Conservation (phyloP, 2,329 filamentous ascomycete species). For the Penicillium sumatraense region DNA sequence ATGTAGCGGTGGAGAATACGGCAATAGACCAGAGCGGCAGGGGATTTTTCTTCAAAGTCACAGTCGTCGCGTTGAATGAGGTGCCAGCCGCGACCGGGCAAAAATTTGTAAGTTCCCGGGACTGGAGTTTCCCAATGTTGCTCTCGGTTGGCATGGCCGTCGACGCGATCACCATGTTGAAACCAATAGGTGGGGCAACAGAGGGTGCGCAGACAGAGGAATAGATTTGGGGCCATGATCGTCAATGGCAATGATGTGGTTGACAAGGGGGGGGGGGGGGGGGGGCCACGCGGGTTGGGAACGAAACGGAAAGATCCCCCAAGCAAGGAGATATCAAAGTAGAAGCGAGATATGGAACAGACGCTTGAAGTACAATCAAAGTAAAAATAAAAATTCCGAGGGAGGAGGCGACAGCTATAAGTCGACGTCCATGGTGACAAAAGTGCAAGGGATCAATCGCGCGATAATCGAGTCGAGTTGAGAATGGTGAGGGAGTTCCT, state of each 20-base stretch:
- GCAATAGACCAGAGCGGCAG: slow-evolving; percentile 51
- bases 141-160: slow-evolving; percentile 45
- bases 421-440: slow-evolving; percentile 37
- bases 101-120: slow-evolving; percentile 55
- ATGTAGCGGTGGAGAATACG: slow-evolving; percentile 55
- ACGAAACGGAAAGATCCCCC: not conserved
- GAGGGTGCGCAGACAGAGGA: slow-evolving; percentile 53
- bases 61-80: slow-evolving; percentile 47
- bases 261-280: slow-evolving; percentile 4
- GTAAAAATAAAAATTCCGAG: slow-evolving; percentile 12
- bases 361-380: slow-evolving; percentile 35
- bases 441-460: slow-evolving; percentile 21
- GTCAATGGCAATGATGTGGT: slow-evolving; percentile 6
- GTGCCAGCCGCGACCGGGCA: slow-evolving; percentile 56
- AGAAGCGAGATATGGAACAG: slow-evolving; percentile 11
- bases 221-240: slow-evolving; percentile 56
- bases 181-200: slow-evolving; percentile 58
- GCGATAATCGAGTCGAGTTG: slow-evolving; percentile 21
- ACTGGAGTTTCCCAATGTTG: slow-evolving; percentile 56
- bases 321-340: slow-evolving; percentile 1
- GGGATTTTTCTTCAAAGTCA: slow-evolving; percentile 38
- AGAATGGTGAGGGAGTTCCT: slow-evolving; percentile 15
- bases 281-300: not conserved
- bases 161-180: slow-evolving; percentile 42
- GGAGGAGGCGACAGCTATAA: slow-evolving; percentile 30